These are phyloP conservation scores for Cardamine occulta DNA, from an alignment of 345 rosid species.

Conservation along the genomic window DNA sequence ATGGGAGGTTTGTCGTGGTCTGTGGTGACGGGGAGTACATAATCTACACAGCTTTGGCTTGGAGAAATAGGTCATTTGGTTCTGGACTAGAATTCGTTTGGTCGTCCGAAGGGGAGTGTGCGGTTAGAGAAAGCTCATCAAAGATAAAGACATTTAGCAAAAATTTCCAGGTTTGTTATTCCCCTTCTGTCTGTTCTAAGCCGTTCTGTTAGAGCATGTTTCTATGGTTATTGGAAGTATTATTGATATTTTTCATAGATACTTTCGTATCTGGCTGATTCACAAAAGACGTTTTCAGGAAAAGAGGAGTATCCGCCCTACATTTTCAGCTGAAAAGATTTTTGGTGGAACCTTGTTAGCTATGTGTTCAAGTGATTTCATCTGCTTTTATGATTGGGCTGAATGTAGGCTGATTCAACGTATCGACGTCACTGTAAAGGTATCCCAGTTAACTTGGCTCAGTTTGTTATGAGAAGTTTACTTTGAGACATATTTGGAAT, in stretches of 20 bases:
- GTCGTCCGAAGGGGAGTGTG: conserved; percentile 99
- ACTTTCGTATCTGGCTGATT: conserved; percentile 26
- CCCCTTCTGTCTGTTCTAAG: conserved; percentile 2
- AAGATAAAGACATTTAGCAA: conserved; percentile 90
- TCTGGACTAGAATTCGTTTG: conserved; percentile 95
- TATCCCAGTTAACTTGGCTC: conserved; percentile 41
- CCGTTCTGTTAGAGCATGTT: conserved; percentile 5
- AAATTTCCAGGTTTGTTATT: conserved; percentile 80
- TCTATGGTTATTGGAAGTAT: conserved; percentile 5
- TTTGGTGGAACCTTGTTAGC: conserved; percentile 93
- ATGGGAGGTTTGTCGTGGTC: conserved; percentile 96
- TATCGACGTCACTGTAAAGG: conserved; percentile 97
- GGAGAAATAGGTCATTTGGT: conserved; percentile 99
- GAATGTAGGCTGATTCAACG: conserved; percentile 97
- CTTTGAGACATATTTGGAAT: conserved; percentile 22
- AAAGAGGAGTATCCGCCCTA: conserved; percentile 85
- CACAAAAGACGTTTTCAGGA: conserved; percentile 62
- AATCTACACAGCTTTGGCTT: conserved; percentile 96
- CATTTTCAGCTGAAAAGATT: conserved; percentile 91
- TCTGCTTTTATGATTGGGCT: conserved; percentile 99
- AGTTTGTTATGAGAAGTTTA: conserved; percentile 25
- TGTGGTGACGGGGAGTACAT: conserved; percentile 99
- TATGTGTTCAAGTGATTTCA: conserved; percentile 96
- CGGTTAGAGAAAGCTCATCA: conserved; percentile 95
- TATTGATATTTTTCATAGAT: conserved; percentile 13